phyloP scores from a whole-genome alignment of 75 land plant genomes.

The Pinus tabuliformis region DNA sequence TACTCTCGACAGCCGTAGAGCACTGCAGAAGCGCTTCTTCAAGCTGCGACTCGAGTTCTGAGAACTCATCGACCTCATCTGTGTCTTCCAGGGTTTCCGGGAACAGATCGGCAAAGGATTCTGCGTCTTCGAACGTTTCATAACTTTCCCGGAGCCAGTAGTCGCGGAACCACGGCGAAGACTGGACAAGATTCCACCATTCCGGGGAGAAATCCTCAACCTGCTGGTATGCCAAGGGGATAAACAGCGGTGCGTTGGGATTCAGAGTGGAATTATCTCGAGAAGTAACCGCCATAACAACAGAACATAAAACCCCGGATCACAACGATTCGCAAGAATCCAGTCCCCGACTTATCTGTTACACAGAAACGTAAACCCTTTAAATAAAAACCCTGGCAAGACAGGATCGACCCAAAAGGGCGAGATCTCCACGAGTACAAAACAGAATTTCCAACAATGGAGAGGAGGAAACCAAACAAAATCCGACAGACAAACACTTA shows the following conservation, averaged over 20 bases:
- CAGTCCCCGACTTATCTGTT: too few species aligned
- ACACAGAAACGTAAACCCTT: too few species aligned
- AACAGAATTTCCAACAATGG: too few species aligned
- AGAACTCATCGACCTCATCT: constrained; percentile 21
- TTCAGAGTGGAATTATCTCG: constrained; percentile 39
- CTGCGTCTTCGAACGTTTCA: constrained; percentile 13
- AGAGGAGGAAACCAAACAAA: too few species aligned
- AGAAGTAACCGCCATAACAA: constrained; percentile 7
- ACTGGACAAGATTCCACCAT: constrained; percentile 81
- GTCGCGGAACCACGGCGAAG: constrained; percentile 76
- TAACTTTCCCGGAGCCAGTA: constrained; percentile 69
- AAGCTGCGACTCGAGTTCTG: not conserved
- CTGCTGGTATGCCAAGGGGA: constrained; percentile 55
- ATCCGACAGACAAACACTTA: too few species aligned
- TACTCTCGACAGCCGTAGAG: constrained; percentile 3
- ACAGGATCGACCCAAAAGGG: too few species aligned
- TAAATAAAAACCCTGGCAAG: too few species aligned
- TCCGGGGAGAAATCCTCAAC: constrained; percentile 82
- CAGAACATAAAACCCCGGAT: not conserved
- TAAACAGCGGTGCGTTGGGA: constrained; percentile 80
- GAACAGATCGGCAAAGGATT: constrained; percentile 15
- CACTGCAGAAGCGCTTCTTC: constrained; percentile 17
- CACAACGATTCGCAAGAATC: too few species aligned
- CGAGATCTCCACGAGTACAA: too few species aligned
- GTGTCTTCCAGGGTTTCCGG: constrained; percentile 17